Evolutionary conservation across 148 eudicot species (phyloP), one percentile per base, ranked within the genome.

Genomic region (Dianthus caryophyllus): DNA sequence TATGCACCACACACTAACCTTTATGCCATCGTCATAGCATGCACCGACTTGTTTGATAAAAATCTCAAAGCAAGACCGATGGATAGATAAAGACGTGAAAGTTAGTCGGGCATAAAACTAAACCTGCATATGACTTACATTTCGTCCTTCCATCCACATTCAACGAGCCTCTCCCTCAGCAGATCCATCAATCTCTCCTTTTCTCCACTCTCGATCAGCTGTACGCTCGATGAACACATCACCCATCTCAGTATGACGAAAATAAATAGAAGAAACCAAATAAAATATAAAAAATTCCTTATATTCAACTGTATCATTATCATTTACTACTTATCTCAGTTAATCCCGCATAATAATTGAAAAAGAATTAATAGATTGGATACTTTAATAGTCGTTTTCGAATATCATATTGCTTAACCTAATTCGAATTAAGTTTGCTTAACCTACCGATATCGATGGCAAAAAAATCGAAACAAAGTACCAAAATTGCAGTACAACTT

Each of bases 161-260:
- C 91, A 9, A 79, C 70, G 20, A 86, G 86, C 76, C 86, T 78
- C 71, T 86, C 91, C 75, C 88, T 82, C 78, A 86, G 68, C 14
- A 86, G 81, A 76, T 86, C 84, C 84, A 79, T 86, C 77, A 86
- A 68, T 74, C 83, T 74, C 71, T 86, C 91, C 73, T 86, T 86
- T 66, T 86, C 91, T 36, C 91, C 91, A 61, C 91, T 86, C 71
- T 84, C 88, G 64, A 81, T 80, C 71, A 86, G 72, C 91, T 86
- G 73, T 25, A 71, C 6, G 56, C 49, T 54, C 68, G 61, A 67
- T 64, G 15, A 70, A 55, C 59, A 46, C 53, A 43, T 56, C 2
- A 59, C 64, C 49, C 65, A 50, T 43, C 57, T 70, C 73, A 65
- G 52, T 33, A 53, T 33, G 38, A 33, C 38, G 41, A 22, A 30